Evolutionary conservation across 2,329 filamentous ascomycete genomes (phyloP), one percentile per base, ranked within the genome.

Genomic region (Epichloe hybrida): DNA sequence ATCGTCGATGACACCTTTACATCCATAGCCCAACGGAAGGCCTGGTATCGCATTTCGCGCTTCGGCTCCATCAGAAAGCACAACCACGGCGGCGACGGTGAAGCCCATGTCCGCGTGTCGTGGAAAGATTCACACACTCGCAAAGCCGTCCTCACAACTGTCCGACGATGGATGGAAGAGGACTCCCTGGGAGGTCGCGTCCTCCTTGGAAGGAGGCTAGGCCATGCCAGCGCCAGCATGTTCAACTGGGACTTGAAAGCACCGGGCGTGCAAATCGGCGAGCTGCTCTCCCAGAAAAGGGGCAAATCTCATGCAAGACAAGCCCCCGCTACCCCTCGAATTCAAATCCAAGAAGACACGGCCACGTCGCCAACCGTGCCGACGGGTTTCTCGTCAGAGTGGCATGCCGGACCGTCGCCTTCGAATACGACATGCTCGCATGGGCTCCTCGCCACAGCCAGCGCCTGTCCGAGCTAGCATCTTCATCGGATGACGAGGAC

Each of bases 81-180:
- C 56, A 70, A 80, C 50, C 64, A 66, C 44, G 76, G 75, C 41
- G 73, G 80, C 44, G 76, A 80, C 47, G 77, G 81, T 8, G 31
- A 9, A 11, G 75, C 73, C 55, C 84, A 84, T 59, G 68, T 75
- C 17, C 72, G 75, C 8, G 70, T 81, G n/a, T 66, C 69, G 3
- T 85, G 81, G 81, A 55, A 60, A 4, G 65, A 69, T n/a, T 83
- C 80, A 0, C 64, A 70, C 6, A 64, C 80, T 2, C 77, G 77
- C 23, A 62, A 65, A 12, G 72, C 79, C 8, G 77, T 74, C 1
- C 70, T 80, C 52, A 72, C 74, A 51, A 78, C 79, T 40, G 80
- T 84, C 17, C 71, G 76, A 27, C 72, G 78, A 27, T 85, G 81
- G 81, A 80, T 83, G 72, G 77, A 82, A 56, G 76, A 83, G 57